Base-by-base conservation (phyloP, 1,284 basidiomycete species). In the Kwoniella shivajii region DNA sequence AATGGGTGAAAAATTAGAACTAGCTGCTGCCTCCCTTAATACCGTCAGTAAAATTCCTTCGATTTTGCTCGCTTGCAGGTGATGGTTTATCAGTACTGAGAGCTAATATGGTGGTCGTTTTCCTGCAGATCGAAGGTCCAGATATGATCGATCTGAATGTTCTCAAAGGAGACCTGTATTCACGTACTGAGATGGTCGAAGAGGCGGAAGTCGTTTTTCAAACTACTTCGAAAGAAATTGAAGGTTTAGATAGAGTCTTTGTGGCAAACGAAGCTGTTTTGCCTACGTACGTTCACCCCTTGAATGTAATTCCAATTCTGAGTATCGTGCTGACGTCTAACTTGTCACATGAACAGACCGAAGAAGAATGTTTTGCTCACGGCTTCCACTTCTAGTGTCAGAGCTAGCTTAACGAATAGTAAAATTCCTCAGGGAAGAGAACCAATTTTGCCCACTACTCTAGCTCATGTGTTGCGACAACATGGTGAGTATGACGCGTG, bases 381-480 rank as follows among this genome's bases (percentile, higher is more conserved):
- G 55, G 31, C 56, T 27, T 64, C 57, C 64, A 29, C 56, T 11
- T 45, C 59, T 26, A 60, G n/a, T 56, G 83, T 81, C 22, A 79
- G 79, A 29, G 43, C 50, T 5, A 39, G 42, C 10, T 31, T 42
- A 30, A 57, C 52, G 18, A 42, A 45, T 11, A 51, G 47, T 26
- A 57, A 57, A 24, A 27, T 27, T 43, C 6, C 68, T 78, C 43
- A 78, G 74, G 22, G 60, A 63, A 53, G 78, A 78, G 88, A 90
- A 45, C 78, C 84, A 6, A 73, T 90, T n/a, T 82, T 86, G 9
- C 88, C 90, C 0, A 80, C 82, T 4, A 73, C 90, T 3, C 78
- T 89, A 9, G 86, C 86, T 1, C 78, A 83, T 9, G 81, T 93
- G 16, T 76, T 94, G 20, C 82, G 86, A 18, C 86, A 88, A 69